Percentiles rank a stretch among this genome's conserved stretches.
These are phyloP conservation scores for Brassica balearica DNA, from an alignment of 441 rosid genomes.

Conservation along the genomic window DNA sequence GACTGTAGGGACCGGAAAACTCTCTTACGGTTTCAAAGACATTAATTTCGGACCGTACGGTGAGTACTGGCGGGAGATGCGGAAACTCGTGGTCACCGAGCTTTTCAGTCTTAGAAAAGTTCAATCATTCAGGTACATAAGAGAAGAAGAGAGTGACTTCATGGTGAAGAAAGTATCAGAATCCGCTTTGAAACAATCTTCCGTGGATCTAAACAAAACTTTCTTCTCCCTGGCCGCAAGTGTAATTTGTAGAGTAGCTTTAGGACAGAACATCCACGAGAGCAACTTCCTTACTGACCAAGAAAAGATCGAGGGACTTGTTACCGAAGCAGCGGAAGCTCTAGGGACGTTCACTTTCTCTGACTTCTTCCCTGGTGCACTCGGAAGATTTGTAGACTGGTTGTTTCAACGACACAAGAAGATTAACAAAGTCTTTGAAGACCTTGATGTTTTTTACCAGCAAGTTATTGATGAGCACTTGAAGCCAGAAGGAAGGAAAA, in stretches of 20 bases:
- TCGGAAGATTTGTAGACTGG: not conserved
- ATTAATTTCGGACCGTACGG: not conserved
- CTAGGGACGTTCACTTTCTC: not conserved
- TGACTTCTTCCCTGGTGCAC: conserved; percentile 2
- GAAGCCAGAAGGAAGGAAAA: not conserved
- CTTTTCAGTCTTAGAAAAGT: not conserved
- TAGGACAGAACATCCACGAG: not conserved
- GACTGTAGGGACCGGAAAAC: not conserved
- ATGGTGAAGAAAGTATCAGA: not conserved
- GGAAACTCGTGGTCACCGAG: not conserved
- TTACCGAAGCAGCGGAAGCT: not conserved
- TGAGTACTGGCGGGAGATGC: conserved; percentile 1
- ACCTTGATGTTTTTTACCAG: not conserved
- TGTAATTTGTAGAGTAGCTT: not conserved
- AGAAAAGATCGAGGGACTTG: not conserved
- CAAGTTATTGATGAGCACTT: not conserved
- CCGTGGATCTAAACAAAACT: not conserved
- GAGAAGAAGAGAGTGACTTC: not conserved
- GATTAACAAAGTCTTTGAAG: not conserved
- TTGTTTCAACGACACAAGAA: conserved; percentile 8
- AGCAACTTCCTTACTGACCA: not conserved
- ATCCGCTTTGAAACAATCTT: not conserved
- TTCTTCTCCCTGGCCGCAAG: not conserved
- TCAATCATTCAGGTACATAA: not conserved
- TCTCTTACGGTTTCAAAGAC: conserved; percentile 5